Conservation (phyloP, 139 green algal genomes). For the Ettlia oleoabundans region DNA sequence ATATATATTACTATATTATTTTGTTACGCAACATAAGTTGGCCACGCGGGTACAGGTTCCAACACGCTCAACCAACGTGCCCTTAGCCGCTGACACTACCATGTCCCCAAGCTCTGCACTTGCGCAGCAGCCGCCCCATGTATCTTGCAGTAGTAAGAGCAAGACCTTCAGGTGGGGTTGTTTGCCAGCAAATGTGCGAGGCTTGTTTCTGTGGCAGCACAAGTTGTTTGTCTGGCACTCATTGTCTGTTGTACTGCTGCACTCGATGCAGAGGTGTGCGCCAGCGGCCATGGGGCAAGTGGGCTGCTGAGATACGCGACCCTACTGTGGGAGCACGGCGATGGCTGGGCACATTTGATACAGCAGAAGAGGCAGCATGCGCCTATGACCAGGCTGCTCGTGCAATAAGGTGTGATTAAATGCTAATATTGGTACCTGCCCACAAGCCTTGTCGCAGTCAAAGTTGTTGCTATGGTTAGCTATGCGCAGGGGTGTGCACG, state of each 20-base stretch:
- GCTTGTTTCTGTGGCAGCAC: too few species aligned
- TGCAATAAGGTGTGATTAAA: constrained; percentile 59
- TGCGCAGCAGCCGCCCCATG: background rate
- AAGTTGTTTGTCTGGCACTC: too few species aligned
- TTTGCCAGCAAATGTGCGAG: background rate
- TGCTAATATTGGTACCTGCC: background rate
- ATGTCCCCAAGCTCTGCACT: background rate
- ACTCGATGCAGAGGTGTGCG: constrained; percentile 80
- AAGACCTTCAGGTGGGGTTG: background rate
- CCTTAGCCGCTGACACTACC: background rate
- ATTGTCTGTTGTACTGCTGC: too few species aligned
- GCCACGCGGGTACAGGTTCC: background rate
- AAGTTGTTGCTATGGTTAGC: too few species aligned
- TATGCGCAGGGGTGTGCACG: constrained; percentile 66
- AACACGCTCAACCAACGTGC: background rate
- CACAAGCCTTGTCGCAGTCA: too few species aligned
- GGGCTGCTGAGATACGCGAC: constrained; percentile 97
- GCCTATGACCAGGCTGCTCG: constrained; percentile 95
- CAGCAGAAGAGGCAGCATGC: constrained; percentile 90
- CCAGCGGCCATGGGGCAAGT: constrained; percentile 98
- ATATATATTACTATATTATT: too few species aligned
- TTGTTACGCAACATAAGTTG: too few species aligned
- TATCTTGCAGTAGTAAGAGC: background rate
- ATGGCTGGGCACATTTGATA: constrained; percentile 98
- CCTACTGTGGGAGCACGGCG: constrained; percentile 84